Evolutionary conservation across 1,284 basidiomycete genomes (phyloP).

Genomic region (Fistulina hepatica): DNA sequence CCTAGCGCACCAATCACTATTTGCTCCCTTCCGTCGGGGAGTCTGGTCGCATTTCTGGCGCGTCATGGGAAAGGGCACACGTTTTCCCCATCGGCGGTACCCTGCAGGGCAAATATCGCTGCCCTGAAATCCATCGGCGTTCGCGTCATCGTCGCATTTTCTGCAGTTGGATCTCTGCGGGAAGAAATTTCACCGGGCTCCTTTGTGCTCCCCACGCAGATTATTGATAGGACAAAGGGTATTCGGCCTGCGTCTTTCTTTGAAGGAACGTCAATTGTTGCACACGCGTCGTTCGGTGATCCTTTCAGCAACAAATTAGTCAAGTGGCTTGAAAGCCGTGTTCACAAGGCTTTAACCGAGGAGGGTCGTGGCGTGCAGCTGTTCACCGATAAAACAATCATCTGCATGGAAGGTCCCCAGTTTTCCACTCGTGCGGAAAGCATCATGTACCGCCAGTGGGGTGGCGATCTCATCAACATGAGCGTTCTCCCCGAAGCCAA

Average conservation of each 20-base stretch:
- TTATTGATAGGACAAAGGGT: slow-evolving; percentile 96
- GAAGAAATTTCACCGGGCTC: slow-evolving; percentile 92
- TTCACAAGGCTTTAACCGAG: slow-evolving; percentile 52
- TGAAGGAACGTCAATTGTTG: slow-evolving; percentile 72
- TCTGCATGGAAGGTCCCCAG: slow-evolving; percentile 97
- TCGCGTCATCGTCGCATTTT: slow-evolving; percentile 85
- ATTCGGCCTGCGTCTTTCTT: slow-evolving; percentile 84
- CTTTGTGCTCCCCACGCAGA: slow-evolving; percentile 83
- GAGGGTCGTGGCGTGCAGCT: slow-evolving; percentile 49
- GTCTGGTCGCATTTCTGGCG: slow-evolving; percentile 82
- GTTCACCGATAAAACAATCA: slow-evolving; percentile 75
- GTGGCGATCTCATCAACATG: slow-evolving; percentile 95
- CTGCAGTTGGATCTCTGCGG: slow-evolving; percentile 90
- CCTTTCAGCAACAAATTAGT: slow-evolving; percentile 67
- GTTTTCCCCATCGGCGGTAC: slow-evolving; percentile 67
- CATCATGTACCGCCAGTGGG: slow-evolving; percentile 87
- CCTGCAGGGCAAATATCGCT: slow-evolving; percentile 87
- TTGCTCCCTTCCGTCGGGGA: slow-evolving; percentile 68
- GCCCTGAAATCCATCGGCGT: slow-evolving; percentile 91
- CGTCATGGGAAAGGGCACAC: slow-evolving; percentile 79
- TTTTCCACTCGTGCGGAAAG: slow-evolving; percentile 94
- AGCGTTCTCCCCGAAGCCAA: slow-evolving; percentile 94
- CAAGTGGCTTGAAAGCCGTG: slow-evolving; percentile 56
- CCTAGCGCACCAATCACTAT: slow-evolving; percentile 91
- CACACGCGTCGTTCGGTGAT: slow-evolving; percentile 91